phyloP scores from a whole-genome alignment of 2,329 filamentous ascomycete genomes.

The Hypoxylon sp. region DNA sequence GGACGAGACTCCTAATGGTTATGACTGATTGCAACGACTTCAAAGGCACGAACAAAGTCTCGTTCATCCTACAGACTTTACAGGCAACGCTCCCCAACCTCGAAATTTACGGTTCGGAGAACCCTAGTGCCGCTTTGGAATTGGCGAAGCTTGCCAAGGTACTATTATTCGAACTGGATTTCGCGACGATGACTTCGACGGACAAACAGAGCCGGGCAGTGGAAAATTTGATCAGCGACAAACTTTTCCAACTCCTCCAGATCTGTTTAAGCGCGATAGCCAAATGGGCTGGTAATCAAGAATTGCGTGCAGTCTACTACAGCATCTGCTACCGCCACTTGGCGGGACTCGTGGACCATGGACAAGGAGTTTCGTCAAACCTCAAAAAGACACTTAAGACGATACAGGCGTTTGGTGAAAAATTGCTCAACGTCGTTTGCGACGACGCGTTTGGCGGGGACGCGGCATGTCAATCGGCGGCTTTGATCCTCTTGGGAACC shows the following conservation, averaged over 20 bases:
- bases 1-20: constrained; percentile 87
- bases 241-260: constrained; percentile 92
- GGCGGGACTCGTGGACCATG: constrained; percentile 74
- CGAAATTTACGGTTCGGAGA: constrained; percentile 80
- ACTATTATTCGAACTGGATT: constrained; percentile 79
- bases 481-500: constrained; percentile 85
- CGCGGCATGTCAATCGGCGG: constrained; percentile 84
- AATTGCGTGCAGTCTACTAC: constrained; percentile 88
- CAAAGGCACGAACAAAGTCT: constrained; percentile 77
- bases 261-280: constrained; percentile 85
- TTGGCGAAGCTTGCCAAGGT: constrained; percentile 82
- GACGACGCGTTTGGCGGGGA: constrained; percentile 94
- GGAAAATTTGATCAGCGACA: constrained; percentile 86
- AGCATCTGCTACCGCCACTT: constrained; percentile 92
- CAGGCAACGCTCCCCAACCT: constrained; percentile 91
- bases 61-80: constrained; percentile 87
- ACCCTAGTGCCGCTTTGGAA: constrained; percentile 79
- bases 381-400: constrained; percentile 79
- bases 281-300: constrained; percentile 77
- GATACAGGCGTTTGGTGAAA: constrained; percentile 77
- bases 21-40: constrained; percentile 88
- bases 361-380: constrained; percentile 63
- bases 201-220: constrained; percentile 64
- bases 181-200: constrained; percentile 59
- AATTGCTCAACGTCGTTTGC: constrained; percentile 87